A percentile compares a stretch with the other conserved stretches of the same genome.
Conservation (phyloP, 106 monocot genomes). For the Platanthera guangdongensis region DNA sequence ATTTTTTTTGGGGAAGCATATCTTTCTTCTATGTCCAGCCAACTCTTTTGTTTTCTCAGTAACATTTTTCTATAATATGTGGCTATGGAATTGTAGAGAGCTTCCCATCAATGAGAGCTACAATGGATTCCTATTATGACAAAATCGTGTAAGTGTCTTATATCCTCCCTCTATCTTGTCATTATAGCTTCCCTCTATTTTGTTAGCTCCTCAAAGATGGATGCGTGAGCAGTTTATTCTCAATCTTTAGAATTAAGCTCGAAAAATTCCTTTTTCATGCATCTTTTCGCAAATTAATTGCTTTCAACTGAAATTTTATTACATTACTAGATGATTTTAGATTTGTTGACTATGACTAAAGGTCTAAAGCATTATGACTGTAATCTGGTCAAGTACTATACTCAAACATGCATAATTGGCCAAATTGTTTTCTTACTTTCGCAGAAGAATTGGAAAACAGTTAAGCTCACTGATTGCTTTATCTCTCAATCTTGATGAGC, state of each 20-base stretch:
- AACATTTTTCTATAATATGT: constrained; percentile 10
- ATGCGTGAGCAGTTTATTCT: no score
- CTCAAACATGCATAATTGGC: background rate
- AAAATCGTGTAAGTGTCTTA: constrained; percentile 46
- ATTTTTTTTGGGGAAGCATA: background rate
- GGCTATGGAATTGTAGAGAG: constrained; percentile 31
- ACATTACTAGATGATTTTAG: no score
- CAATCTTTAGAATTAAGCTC: no score
- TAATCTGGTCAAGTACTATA: no score
- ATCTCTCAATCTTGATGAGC: constrained; percentile 66
- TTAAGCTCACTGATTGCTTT: constrained; percentile 65
- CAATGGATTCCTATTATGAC: constrained; percentile 51
- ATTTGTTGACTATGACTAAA: no score
- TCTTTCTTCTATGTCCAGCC: background rate
- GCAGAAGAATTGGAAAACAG: constrained; percentile 42
- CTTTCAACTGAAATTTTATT: no score
- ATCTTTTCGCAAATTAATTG: no score
- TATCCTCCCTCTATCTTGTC: no score
- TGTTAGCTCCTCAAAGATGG: no score
- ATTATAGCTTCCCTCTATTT: background rate
- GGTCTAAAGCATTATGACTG: no score
- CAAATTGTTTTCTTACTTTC: background rate
- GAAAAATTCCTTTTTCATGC: no score
- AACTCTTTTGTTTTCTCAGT: background rate
- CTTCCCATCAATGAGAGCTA: constrained; percentile 52